Conservation (phyloP, 106 monocot genomes). For the Dactylorhiza incarnata region DNA sequence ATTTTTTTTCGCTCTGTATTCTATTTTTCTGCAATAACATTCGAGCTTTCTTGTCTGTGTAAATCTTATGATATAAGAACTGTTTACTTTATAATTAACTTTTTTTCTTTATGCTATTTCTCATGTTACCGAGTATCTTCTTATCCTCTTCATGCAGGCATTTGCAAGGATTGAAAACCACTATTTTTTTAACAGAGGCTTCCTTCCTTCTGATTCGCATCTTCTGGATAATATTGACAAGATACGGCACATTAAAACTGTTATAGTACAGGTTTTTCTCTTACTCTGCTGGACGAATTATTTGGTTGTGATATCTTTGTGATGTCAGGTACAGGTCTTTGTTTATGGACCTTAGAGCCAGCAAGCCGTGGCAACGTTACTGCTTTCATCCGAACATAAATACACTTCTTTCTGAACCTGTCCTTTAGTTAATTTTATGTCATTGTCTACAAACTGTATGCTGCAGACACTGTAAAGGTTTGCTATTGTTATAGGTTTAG, state of each 20-base stretch:
- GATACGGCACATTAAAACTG: constrained; percentile 84
- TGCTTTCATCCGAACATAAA: neutral
- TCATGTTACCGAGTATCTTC: neutral
- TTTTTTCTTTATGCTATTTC: neutral
- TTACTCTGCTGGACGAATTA: neutral
- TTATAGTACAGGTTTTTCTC: constrained; percentile 83
- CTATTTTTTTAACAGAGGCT: constrained; percentile 87
- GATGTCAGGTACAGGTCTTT: neutral
- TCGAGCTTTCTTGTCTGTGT: too few species aligned
- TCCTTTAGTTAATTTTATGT: neutral
- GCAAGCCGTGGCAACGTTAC: neutral
- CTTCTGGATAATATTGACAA: constrained; percentile 93
- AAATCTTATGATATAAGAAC: too few species aligned
- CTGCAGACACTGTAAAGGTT: neutral
- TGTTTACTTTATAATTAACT: neutral
- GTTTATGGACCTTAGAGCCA: neutral
- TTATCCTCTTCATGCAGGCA: constrained; percentile 51
- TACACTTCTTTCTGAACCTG: neutral
- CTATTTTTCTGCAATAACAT: too few species aligned
- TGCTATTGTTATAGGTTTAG: neutral
- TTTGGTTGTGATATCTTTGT: neutral
- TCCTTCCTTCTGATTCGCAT: constrained; percentile 70
- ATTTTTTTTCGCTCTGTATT: too few species aligned
- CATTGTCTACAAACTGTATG: neutral
- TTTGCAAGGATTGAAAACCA: constrained; percentile 97